Conservation (phyloP, 192 early-diverging fungal genomes). For the Backusella liffmaniae region DNA sequence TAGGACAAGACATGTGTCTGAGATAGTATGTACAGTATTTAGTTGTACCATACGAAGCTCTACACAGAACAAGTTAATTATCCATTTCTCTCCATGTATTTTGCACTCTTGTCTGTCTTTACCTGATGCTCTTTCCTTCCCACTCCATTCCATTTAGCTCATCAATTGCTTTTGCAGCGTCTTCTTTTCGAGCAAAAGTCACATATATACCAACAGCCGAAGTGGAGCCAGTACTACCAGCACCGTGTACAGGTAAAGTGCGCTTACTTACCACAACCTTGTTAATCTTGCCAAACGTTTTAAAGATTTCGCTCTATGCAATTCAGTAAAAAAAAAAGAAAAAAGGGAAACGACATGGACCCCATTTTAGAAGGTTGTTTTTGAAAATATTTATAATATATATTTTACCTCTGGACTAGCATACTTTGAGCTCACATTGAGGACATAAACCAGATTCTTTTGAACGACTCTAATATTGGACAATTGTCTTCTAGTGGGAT, state of each 20-base stretch:
- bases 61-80: conserved; percentile 21
- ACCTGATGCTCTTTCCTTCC: conserved; percentile 86
- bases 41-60: conserved; percentile 95
- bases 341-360: conserved; percentile 52
- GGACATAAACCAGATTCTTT: conserved; percentile 96
- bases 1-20: conserved; percentile 88
- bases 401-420: conserved; percentile 79
- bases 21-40: conserved; percentile 98
- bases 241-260: conserved; percentile 37
- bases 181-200: conserved; percentile 88
- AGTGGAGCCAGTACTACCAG: conserved; percentile 24
- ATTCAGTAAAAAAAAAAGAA: background rate
- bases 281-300: conserved; percentile 95
- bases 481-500: conserved; percentile 70
- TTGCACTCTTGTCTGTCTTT: background rate
- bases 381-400: too few relatives aligned
- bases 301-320: conserved; percentile 85
- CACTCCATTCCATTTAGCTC: conserved; percentile 88
- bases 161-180: conserved; percentile 90
- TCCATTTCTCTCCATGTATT: background rate
- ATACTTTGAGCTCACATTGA: conserved; percentile 82
- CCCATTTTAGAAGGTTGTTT: conserved; percentile 56
- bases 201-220: conserved; percentile 85
- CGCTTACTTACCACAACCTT: conserved; percentile 92
- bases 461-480: conserved; percentile 93